A percentile compares a stretch with the other conserved stretches of the same genome.
Evolutionary conservation across 805 yeast genomes (phyloP).

Genomic region (Pichia sporocuriosa): DNA sequence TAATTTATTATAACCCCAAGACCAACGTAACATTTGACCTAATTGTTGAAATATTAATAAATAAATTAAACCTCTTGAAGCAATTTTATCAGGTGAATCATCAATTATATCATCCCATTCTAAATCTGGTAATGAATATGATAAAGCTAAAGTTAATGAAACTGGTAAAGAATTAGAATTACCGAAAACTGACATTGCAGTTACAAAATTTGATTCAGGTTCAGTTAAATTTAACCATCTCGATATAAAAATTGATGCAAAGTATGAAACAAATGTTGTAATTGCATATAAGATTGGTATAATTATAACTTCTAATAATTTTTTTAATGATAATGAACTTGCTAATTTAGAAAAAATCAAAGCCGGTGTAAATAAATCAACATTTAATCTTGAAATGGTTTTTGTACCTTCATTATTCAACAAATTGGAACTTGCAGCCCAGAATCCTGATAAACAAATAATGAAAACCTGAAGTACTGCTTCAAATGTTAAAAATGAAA

Average conservation of each 20-base stretch:
- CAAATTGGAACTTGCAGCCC: constrained; percentile 70
- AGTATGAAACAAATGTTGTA: constrained; percentile 69
- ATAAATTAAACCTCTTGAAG: constrained; percentile 72
- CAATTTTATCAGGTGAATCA: constrained; percentile 63
- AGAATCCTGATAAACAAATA: constrained; percentile 78
- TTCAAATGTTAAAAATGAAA: constrained; percentile 72
- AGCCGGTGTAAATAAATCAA: constrained; percentile 91
- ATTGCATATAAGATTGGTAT: constrained; percentile 82
- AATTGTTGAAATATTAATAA: constrained; percentile 72
- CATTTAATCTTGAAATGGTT: constrained; percentile 69
- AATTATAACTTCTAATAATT: constrained; percentile 70
- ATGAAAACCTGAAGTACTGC: constrained; percentile 88
- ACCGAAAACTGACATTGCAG: constrained; percentile 96
- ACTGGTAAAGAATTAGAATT: constrained; percentile 94
- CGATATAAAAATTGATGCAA: constrained; percentile 53
- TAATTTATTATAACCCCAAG: constrained; percentile 77
- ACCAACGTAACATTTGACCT: constrained; percentile 79
- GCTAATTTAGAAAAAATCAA: constrained; percentile 80
- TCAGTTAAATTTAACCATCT: constrained; percentile 50
- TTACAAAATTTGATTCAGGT: constrained; percentile 82
- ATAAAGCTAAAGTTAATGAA: constrained; percentile 72
- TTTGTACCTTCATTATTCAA: constrained; percentile 72
- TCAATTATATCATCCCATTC: constrained; percentile 68
- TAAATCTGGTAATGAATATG: constrained; percentile 67
- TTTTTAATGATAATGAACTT: constrained; percentile 60